Conservation (phyloP, 179 eudicot genomes). For the Camellia oleifera region DNA sequence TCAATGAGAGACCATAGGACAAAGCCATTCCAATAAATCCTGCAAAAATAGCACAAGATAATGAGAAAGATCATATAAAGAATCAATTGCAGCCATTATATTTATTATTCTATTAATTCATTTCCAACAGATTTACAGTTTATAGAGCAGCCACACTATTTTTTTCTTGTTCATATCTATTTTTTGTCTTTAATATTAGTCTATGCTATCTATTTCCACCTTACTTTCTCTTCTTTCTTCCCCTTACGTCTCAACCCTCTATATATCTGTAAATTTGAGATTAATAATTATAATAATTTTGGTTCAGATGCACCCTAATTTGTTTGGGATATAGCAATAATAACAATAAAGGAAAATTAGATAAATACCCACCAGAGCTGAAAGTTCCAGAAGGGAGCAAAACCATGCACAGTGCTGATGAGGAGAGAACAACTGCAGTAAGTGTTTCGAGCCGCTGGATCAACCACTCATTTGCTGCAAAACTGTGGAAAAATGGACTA, state of each 20-base stretch:
- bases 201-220: too few species aligned
- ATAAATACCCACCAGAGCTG: constrained; percentile 49
- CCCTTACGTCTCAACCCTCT: not conserved
- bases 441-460: constrained; percentile 73
- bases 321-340: not conserved
- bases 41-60: constrained; percentile 11
- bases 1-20: constrained; percentile 49
- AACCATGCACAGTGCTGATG: constrained; percentile 76
- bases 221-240: not conserved
- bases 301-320: not conserved
- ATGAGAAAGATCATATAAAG: not conserved
- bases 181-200: too few species aligned
- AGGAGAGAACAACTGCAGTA: constrained; percentile 54
- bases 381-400: constrained; percentile 83
- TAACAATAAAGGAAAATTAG: not conserved
- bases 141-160: not conserved
- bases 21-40: constrained; percentile 57
- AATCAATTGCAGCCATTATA: not conserved
- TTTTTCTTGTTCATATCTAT: too few species aligned
- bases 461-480: constrained; percentile 86
- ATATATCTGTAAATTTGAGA: not conserved
- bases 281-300: not conserved
- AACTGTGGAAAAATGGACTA: constrained; percentile 69
- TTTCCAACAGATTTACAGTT: not conserved
- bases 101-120: not conserved